Conservation (phyloP, 2,329 filamentous ascomycete genomes). For the Fusarium dimerum region DNA sequence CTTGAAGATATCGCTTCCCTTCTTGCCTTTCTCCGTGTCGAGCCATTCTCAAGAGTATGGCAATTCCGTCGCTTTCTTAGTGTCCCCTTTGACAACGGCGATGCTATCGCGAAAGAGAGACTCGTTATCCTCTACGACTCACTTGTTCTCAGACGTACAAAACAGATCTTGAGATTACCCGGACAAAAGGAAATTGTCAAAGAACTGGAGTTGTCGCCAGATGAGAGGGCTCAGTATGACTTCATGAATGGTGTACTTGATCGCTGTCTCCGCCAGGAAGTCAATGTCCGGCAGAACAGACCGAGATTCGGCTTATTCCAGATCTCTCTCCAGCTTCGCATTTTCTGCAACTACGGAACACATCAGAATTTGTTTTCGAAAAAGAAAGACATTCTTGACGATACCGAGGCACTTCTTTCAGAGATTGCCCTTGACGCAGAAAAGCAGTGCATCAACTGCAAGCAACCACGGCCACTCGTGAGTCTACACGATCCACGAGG, state of each 20-base stretch:
- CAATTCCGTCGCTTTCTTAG: constrained; percentile 47
- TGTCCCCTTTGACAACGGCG: constrained; percentile 36
- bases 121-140: constrained; percentile 38
- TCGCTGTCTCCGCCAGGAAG: constrained; percentile 29
- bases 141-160: constrained; percentile 44
- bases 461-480: constrained; percentile 36
- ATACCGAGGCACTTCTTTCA: constrained; percentile 28
- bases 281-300: constrained; percentile 34
- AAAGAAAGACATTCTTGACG: constrained; percentile 28
- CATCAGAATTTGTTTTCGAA: constrained; percentile 45
- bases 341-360: constrained; percentile 53
- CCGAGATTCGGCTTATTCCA: constrained; percentile 48
- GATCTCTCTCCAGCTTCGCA: constrained; percentile 45
- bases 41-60: constrained; percentile 41
- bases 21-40: constrained; percentile 47
- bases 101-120: constrained; percentile 28
- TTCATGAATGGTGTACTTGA: neutral
- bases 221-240: constrained; percentile 1
- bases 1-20: constrained; percentile 54
- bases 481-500: constrained; percentile 18
- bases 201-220: constrained; percentile 1
- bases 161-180: constrained; percentile 42
- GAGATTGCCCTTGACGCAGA: constrained; percentile 26
- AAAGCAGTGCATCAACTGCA: constrained; percentile 31
- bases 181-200: neutral